Evolutionary conservation across 2,329 filamentous ascomycete species (phyloP), one percentile per base, ranked within the genome.

Genomic region (Neofusicoccum laricinum): DNA sequence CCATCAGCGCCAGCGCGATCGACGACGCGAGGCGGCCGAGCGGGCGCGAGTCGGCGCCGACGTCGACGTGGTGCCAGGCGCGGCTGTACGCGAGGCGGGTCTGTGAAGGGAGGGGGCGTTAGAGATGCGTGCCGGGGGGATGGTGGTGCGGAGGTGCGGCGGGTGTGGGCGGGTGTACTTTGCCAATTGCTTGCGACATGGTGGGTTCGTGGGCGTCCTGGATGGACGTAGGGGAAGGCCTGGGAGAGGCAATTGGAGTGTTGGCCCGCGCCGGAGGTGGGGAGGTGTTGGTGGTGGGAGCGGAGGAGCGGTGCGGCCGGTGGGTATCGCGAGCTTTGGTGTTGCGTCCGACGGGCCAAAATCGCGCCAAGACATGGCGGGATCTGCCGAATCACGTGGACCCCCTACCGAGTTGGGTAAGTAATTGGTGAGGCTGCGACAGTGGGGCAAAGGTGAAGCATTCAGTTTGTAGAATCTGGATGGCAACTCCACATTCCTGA

Each of bases 71-170:
- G 80, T 99, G 95, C 95, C 96, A 99, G 82, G 90, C 88, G 73
- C 96, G 90, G 50, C 93, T 93, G 85, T 98, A 99, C 81, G 95
- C 94, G 69, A 99, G 90, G 75, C 92, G 91, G 67, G 95, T 98
- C 93, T 98, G 71, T 48, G 40, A 61, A 38, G 38, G 65, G 51
- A 36, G 15, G 19, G 21, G 8, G 50, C 66, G 45, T 64, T 19
- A 21, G 61, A 51, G 6, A 45, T 12, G 14, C 6, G 36, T 15
- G 25, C 25, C 17, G 41, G 32, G 14, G 46, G 21, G 10, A 19
- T 32, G 36, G 36, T 51, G 38, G 48, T 48, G 48, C 15, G 30
- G 32, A 30, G 32, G 58, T 19, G 57, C 19, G 58, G 65, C 41
- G 46, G 58, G 41, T 61, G 50, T 57, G 61, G 58, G 32, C 49